phyloP scores from a whole-genome alignment of 2,329 filamentous ascomycete genomes.

The Domatiomyces catenatus region DNA sequence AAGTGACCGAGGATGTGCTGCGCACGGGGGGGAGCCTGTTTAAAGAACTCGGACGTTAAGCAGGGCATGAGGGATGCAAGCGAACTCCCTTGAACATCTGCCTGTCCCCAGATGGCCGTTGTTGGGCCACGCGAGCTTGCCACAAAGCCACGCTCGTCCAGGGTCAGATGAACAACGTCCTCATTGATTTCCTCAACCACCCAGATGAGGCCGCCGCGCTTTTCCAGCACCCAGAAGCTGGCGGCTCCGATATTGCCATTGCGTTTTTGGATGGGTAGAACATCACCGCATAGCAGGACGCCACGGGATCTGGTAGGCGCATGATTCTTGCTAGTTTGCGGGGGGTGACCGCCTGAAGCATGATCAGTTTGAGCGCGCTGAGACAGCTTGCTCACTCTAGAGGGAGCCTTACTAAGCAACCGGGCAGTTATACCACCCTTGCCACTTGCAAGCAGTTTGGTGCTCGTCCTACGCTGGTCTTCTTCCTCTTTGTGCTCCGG shows the following conservation, averaged over 20 bases:
- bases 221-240: constrained; percentile 97
- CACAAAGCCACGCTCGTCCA: constrained; percentile 65
- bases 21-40: constrained; percentile 22
- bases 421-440: constrained; percentile 77
- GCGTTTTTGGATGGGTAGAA: constrained; percentile 94
- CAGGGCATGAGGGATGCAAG: constrained; percentile 66
- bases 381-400: constrained; percentile 33
- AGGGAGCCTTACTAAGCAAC: constrained; percentile 66
- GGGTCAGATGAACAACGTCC: constrained; percentile 61
- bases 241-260: constrained; percentile 85
- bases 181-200: constrained; percentile 96
- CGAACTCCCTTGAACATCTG: constrained; percentile 52
- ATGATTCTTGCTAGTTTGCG: constrained; percentile 41
- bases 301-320: constrained; percentile 64
- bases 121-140: constrained; percentile 57
- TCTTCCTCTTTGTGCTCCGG: constrained; percentile 28
- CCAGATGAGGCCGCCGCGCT: constrained; percentile 86
- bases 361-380: constrained; percentile 43
- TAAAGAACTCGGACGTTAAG: constrained; percentile 56
- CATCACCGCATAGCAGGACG: constrained; percentile 85
- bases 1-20: constrained; percentile 48
- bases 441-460: constrained; percentile 37
- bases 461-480: constrained; percentile 15
- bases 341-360: constrained; percentile 34
- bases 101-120: constrained; percentile 67